Base-by-base conservation (phyloP, 805 yeast genomes). In the Gaillardinia entomophila region DNA sequence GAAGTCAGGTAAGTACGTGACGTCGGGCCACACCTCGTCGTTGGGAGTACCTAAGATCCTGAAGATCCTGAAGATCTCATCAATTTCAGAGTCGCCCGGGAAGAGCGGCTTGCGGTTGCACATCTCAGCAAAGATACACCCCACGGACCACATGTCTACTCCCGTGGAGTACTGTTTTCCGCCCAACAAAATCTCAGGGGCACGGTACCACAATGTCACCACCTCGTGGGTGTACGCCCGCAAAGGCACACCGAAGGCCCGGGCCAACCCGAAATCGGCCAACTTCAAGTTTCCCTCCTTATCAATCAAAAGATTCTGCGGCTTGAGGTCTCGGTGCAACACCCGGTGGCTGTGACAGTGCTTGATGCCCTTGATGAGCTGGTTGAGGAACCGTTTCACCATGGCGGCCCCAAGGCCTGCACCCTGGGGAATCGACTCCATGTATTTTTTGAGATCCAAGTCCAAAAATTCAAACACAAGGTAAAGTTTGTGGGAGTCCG, bases 141-240 rank as follows among this genome's bases (percentile, higher is more conserved):
- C 98, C 40, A 90, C 84, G 8, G 96, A 86, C 98, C 98, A 92
- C 83, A 92, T 88, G 57, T 92, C 98, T 32, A 92, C 96, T 13
- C 97, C 97, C 0, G 97, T 92, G 23, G 96, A 86, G 59, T 92
- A 92, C 51, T 92, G 97, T 46, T 94, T 85, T 3, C 97, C 96
- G 11, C 98, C 98, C 43, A 92, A 73, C 39, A 92, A 66, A 35
- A 92, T 86, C 61, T 92, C 98, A 3, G 98, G 98, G 1, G 97
- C 87, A 45, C 98, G 72, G 58, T 92, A 92, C 98, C 98, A 92
- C 46, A 92, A 66, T 0, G 98, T 92, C 30, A 92, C 98, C 29
- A 92, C 97, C 58, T 92, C 98, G 61, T 92, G 97, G 10, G 98
- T 90, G 53, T 90, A 92, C 2, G 96, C 95, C 51, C 96, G 77